These are phyloP conservation scores for Apostasia ramifera DNA, from an alignment of 106 monocot genomes.

Conservation along the genomic window DNA sequence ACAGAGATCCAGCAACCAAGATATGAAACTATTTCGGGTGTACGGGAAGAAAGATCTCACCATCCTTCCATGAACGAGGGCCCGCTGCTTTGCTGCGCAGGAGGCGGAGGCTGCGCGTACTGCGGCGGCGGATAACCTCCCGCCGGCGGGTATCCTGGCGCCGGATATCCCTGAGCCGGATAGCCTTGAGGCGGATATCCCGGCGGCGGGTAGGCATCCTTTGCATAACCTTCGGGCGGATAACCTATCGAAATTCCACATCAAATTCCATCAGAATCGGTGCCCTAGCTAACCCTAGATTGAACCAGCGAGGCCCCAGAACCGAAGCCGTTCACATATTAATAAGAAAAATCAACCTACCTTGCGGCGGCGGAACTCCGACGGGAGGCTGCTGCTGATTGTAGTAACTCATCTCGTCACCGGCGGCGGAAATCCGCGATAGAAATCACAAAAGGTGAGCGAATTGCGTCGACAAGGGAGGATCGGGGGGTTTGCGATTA, in stretches of 20 bases:
- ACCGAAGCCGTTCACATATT: neutral
- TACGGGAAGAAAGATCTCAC: slow-evolving; percentile 14
- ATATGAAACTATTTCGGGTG: neutral
- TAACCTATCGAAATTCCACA: slow-evolving; percentile 8
- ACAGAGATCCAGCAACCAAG: neutral
- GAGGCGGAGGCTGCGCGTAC: slow-evolving; percentile 44
- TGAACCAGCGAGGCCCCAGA: neutral
- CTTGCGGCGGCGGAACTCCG: slow-evolving; percentile 72
- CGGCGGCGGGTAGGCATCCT: slow-evolving; percentile 17
- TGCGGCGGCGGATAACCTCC: slow-evolving; percentile 23
- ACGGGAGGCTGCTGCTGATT: slow-evolving; percentile 51
- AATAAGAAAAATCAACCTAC: slow-evolving; percentile 11
- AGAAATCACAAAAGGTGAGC: too few species aligned
- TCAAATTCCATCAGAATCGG: neutral
- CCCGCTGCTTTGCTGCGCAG: slow-evolving; percentile 30
- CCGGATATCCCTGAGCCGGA: slow-evolving; percentile 35
- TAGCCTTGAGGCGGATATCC: slow-evolving; percentile 40
- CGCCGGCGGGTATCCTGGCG: slow-evolving; percentile 26
- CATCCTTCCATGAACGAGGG: slow-evolving; percentile 63
- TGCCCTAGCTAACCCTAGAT: slow-evolving; percentile 13
- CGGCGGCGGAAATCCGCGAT: neutral
- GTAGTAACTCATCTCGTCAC: slow-evolving; percentile 48
- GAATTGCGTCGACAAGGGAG: too few species aligned
- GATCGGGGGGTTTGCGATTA: too few species aligned
- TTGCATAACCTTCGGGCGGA: slow-evolving; percentile 11